phyloP scores from a whole-genome alignment of 495 filamentous ascomycete species.

The Daldinia bambusicola region DNA sequence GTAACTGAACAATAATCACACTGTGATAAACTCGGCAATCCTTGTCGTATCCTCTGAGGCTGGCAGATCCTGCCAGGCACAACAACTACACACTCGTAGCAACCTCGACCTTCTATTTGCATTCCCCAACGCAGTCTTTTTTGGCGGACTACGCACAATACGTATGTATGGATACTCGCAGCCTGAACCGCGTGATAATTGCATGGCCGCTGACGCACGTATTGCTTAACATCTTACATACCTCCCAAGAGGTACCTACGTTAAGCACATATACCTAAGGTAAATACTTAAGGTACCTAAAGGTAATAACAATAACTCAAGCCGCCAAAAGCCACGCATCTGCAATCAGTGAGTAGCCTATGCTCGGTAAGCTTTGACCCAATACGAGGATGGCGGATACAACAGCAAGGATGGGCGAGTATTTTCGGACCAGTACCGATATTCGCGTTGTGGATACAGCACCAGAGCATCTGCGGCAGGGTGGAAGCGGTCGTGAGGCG shows the following conservation, averaged over 20 bases:
- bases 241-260: too few relatives aligned
- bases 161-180: constrained; percentile 15
- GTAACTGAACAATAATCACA: constrained; percentile 12
- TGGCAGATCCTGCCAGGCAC: constrained; percentile 33
- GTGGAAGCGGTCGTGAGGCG: neutral
- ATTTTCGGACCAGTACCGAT: neutral
- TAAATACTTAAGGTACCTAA: neutral
- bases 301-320: constrained; percentile 10
- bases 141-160: neutral
- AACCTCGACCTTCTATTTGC: neutral
- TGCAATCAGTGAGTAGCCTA: constrained; percentile 5
- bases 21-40: constrained; percentile 17
- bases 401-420: neutral
- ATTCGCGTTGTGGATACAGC: constrained; percentile 2
- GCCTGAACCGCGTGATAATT: constrained; percentile 6
- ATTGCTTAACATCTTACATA: constrained; percentile 2
- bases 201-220: constrained; percentile 19
- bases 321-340: constrained; percentile 27
- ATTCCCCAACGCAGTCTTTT: neutral
- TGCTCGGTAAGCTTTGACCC: neutral
- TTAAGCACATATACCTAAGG: too few relatives aligned
- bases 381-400: constrained; percentile 24
- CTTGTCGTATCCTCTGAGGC: constrained; percentile 8
- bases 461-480: neutral
- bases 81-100: constrained; percentile 1